Evolutionary conservation across 495 filamentous ascomycete genomes (phyloP), one percentile per base, ranked within the genome.

Genomic region (Neurospora discreta): DNA sequence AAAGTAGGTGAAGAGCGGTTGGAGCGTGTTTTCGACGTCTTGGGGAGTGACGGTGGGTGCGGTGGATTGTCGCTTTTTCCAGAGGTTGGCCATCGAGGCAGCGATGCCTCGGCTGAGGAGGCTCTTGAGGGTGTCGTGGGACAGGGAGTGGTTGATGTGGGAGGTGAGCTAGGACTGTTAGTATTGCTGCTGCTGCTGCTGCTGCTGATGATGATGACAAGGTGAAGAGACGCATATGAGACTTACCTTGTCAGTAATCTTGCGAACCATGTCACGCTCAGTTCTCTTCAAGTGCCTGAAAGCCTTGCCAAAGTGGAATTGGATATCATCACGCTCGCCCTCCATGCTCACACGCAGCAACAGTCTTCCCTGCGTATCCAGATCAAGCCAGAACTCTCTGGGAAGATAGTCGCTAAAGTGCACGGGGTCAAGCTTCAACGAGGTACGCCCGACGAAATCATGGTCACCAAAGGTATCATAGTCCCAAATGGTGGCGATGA

Each of bases 401-500:
- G 95, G 95, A 72, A 98, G 80, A 77, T 95, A 99, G 78, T 99
- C 95, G 71, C 94, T 90, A 81, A 99, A 99, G 82, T 97, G 93
- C 39, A 91, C 85, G 11, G 95, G 95, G 74, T 99, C 95, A 23
- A 99, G 85, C 80, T 99, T 99, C 71, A 98, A 85, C 9, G 92
- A 96, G 13, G 95, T 97, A 69, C 95, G 89, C 15, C 95, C 95
- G 44, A 98, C 93, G 77, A 95, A 98, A 77, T 99, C 96, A 73
- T 99, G 95, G 77, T 99, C 96, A 52, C 96, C 95, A 71, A 99
- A 89, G 16, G 93, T 91, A 83, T 99, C 96, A 89, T 94, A 96
- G 82, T 99, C 96, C 96, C 96, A 99, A 36, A 98, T 91, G 1
- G 95, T 99, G 33, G 94, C 94, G 74, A 98, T 95, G 75, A 99